Conservation (phyloP, 2,329 filamentous ascomycete genomes). For the Colletotrichum caudatum region DNA sequence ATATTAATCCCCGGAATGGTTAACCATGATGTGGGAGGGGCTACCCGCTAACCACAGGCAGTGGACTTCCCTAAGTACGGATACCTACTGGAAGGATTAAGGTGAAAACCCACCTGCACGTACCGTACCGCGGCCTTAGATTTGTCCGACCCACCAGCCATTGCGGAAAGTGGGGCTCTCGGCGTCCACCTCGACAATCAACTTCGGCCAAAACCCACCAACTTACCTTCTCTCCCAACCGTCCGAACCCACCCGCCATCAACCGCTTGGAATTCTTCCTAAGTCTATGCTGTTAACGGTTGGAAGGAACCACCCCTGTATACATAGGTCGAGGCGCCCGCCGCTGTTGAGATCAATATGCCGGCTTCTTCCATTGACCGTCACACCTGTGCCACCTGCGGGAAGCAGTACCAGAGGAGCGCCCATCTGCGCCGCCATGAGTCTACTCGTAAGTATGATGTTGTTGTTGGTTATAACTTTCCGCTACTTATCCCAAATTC, state of each 20-base stretch:
- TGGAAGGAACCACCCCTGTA: neutral
- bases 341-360: constrained; percentile 4
- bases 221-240: constrained; percentile 11
- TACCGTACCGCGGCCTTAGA: constrained; percentile 11
- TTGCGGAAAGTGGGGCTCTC: neutral
- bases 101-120: constrained; percentile 27
- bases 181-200: neutral
- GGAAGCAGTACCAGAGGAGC: constrained; percentile 46
- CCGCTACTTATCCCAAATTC: neutral
- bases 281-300: neutral
- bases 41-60: neutral
- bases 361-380: constrained; percentile 10
- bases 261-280: neutral
- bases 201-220: constrained; percentile 42
- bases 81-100: neutral
- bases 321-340: neutral
- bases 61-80: neutral
- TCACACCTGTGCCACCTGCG: constrained; percentile 43
- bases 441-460: constrained; percentile 44
- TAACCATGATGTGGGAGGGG: neutral
- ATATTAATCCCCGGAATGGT: too few species aligned
- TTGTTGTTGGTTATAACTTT: neutral
- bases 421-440: constrained; percentile 47
- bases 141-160: constrained; percentile 24
- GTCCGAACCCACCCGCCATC: constrained; percentile 16